Percentiles rank a stretch among this genome's conserved stretches.
phyloP scores from a whole-genome alignment of 371 early-diverging fungal species.

The Apophysomyces trapeziformis region DNA sequence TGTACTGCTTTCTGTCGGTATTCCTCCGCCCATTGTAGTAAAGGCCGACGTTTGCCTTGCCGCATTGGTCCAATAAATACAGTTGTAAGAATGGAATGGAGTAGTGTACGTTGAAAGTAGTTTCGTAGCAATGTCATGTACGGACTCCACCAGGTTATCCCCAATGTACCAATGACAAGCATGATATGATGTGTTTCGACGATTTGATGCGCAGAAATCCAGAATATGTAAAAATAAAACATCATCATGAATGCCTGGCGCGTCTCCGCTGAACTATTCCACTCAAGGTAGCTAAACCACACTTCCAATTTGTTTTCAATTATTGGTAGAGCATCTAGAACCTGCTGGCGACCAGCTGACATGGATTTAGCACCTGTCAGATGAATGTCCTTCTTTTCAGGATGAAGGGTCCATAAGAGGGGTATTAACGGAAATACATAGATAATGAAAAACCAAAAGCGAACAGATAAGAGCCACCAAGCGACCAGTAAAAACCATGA shows the following conservation, averaged over 20 bases:
- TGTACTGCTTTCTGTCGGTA: conserved; percentile 18
- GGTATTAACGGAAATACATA: neutral
- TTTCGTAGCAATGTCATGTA: neutral
- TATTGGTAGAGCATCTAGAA: conserved; percentile 15
- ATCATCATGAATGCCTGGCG: conserved; percentile 7
- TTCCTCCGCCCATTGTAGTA: conserved; percentile 19
- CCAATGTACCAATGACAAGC: conserved; percentile 14
- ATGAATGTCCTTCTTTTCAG: neutral
- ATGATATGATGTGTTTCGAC: conserved; percentile 16
- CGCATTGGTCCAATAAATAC: conserved; percentile 16
- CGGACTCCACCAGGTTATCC: conserved; percentile 12
- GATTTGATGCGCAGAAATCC: conserved; percentile 19
- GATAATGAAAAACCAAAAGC: conserved; percentile 4
- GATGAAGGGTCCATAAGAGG: neutral
- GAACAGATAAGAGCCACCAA: conserved; percentile 12
- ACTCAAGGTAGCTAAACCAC: neutral
- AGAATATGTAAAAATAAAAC: conserved; percentile 16
- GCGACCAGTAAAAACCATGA: conserved; percentile 2
- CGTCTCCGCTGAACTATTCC: conserved; percentile 3
- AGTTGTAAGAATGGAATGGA: conserved; percentile 18
- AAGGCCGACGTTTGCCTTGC: conserved; percentile 7
- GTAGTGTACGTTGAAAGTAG: conserved; percentile 10
- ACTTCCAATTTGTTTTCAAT: conserved; percentile 13
- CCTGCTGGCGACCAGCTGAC: conserved; percentile 14
- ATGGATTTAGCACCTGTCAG: neutral